Evolutionary conservation across 768 basidiomycete species (phyloP).

Genomic region (Tricholoma sp.): DNA sequence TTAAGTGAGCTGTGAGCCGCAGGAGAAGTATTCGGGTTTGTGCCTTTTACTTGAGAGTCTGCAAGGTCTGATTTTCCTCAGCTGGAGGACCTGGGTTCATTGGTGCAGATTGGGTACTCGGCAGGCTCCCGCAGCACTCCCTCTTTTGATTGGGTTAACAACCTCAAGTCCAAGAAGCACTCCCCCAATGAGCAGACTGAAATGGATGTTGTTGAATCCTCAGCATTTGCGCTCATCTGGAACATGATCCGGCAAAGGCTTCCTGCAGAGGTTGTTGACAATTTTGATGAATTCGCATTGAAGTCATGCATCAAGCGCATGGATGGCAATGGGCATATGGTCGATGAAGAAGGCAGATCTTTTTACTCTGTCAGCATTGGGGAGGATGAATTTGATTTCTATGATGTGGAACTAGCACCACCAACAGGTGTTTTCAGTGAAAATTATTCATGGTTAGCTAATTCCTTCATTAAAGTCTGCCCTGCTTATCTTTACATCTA

Average conservation of each 20-base stretch:
- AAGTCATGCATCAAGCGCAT: background rate
- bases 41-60: too few relatives aligned
- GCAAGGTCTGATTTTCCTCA: background rate
- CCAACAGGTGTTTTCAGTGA: slow-evolving; percentile 11
- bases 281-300: background rate
- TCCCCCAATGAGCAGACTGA: background rate
- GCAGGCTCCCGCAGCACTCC: slow-evolving; percentile 8
- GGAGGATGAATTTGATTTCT: slow-evolving; percentile 3
- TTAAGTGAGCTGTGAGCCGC: too few relatives aligned
- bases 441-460: slow-evolving; percentile 13
- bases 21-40: too few relatives aligned
- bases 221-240: slow-evolving; percentile 12
- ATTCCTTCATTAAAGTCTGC: background rate
- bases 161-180: background rate
- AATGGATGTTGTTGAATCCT: slow-evolving; percentile 1
- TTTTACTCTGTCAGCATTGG: too few relatives aligned
- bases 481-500: background rate
- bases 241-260: slow-evolving; percentile 6
- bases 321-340: background rate
- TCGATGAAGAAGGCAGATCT: background rate
- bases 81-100: slow-evolving; percentile 13
- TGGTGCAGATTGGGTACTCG: slow-evolving; percentile 10
- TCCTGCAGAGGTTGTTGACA: slow-evolving; percentile 8
- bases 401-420: slow-evolving; percentile 11
- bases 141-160: slow-evolving; percentile 13